phyloP scores from a whole-genome alignment of 1,139 yeast species.

The Kodamaea arcana region DNA sequence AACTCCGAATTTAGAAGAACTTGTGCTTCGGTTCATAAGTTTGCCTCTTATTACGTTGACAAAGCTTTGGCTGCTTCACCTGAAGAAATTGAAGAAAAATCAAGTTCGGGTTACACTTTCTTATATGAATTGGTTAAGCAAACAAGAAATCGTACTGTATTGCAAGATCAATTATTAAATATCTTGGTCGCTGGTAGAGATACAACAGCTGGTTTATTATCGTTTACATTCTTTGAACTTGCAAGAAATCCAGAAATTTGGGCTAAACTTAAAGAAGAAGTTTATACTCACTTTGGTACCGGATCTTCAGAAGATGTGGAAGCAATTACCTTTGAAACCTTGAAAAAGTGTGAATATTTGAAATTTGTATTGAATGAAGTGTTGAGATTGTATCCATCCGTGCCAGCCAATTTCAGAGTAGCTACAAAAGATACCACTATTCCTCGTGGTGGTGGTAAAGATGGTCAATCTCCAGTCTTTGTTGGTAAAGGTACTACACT shows the following conservation, averaged over 20 bases:
- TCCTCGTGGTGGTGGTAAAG: conserved; percentile 24
- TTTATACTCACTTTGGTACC: conserved; percentile 30
- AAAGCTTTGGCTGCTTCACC: conserved; percentile 18
- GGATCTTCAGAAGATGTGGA: conserved; percentile 16
- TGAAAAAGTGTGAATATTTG: conserved; percentile 24
- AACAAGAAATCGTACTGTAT: conserved; percentile 45
- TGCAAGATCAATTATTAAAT: conserved; percentile 50
- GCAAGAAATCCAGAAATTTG: conserved; percentile 41
- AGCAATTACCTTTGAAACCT: conserved; percentile 18
- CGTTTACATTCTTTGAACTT: conserved; percentile 44
- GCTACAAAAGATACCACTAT: conserved; percentile 22
- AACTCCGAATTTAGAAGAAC: conserved; percentile 28
- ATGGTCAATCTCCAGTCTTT: conserved; percentile 17
- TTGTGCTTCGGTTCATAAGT: conserved; percentile 29
- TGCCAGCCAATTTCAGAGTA: conserved; percentile 22
- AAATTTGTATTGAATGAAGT: conserved; percentile 22
- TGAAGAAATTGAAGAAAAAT: conserved; percentile 29
- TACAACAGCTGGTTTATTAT: conserved; percentile 54
- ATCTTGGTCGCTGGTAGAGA: conserved; percentile 55
- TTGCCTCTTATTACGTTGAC: conserved; percentile 25
- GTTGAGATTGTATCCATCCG: conserved; percentile 25
- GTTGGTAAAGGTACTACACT: conserved; percentile 21
- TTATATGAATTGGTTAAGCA: conserved; percentile 49
- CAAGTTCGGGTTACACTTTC: conserved; percentile 43
- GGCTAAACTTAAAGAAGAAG: conserved; percentile 34